Evolutionary conservation across 306 rosid genomes (phyloP).

Genomic region (Gastrolobium villosum): DNA sequence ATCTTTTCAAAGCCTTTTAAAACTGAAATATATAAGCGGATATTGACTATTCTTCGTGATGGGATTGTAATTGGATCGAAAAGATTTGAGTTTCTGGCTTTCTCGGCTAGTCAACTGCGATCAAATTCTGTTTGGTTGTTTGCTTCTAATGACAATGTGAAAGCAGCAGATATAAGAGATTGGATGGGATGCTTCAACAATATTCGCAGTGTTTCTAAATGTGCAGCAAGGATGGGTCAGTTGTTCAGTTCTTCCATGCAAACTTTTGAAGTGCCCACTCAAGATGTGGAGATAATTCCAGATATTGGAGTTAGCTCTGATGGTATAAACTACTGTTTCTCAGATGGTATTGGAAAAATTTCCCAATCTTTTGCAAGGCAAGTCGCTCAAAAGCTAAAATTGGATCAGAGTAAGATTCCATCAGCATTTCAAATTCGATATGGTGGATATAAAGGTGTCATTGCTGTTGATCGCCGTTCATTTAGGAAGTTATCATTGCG

Average conservation of each 20-base stretch:
- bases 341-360: conserved; percentile 96
- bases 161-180: conserved; percentile 85
- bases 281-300: conserved; percentile 88
- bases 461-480: conserved; percentile 81
- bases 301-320: conserved; percentile 74
- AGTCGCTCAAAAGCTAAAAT: conserved; percentile 79
- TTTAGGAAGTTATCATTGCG: conserved; percentile 86
- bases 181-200: conserved; percentile 96
- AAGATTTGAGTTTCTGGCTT: conserved; percentile 90
- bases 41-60: conserved; percentile 78
- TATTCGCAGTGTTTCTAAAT: conserved; percentile 88
- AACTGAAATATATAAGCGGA: conserved; percentile 73
- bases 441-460: conserved; percentile 97
- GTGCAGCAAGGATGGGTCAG: conserved; percentile 99
- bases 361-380: conserved; percentile 81
- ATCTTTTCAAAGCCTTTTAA: conserved; percentile 70
- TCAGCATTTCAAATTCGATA: conserved; percentile 96
- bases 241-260: conserved; percentile 89
- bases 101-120: conserved; percentile 96
- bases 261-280: conserved; percentile 70
- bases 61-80: conserved; percentile 87
- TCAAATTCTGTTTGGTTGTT: conserved; percentile 95
- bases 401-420: conserved; percentile 65
- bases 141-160: conserved; percentile 85
- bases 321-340: conserved; percentile 83